Base-by-base conservation (phyloP, 371 early-diverging fungal genomes). In the Rhizomucor pusillus region DNA sequence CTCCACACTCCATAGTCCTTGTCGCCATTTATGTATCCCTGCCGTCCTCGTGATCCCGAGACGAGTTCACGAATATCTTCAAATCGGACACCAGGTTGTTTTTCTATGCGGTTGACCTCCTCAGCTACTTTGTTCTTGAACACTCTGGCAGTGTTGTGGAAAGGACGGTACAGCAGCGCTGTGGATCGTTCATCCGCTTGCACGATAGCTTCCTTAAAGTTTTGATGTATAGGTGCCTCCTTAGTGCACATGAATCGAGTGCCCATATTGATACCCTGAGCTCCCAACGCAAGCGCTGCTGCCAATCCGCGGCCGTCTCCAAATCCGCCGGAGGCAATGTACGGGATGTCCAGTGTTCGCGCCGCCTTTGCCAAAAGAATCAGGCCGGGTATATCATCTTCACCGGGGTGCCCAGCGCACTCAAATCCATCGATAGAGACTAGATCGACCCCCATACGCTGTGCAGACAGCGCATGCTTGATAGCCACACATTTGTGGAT, bases 331-430 rank as follows among this genome's bases (percentile, higher is more conserved):
- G 90, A 88, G 1, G 91, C 91, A 57, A 92, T 59, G 52, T 87
- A 83, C 12, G 88, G 88, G 43, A 89, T 71, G 24, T 65, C 71
- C 36, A 90, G 74, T 2, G 63, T 63, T 60, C 75, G 81, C 43
- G 87, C 84, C 4, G 91, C 79, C 55, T 85, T 84, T 35, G 89
- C 88, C 48, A 90, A 75, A n/a, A 90, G 68, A 24, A 89, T 82
- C 58, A 90, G 61, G 19, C 82, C 86, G 48, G 82, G 77, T 39
- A 90, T 72, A 72, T 89, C 91, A 59, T 90, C 89, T 69, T 90
- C 91, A 47, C 91, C 91, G 10, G 91, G 91, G 60, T 90, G 91
- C 36, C 91, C 91, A 50, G 90, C 91, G 69, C 91, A 90, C 66
- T 90, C 89, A 62, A 85, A 88, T 7, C 91, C 89, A 61, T 89